Percentiles rank a stretch among this genome's conserved stretches.
phyloP scores from a whole-genome alignment of 192 early-diverging fungal genomes.

The Rhizoclosmatium sp. region DNA sequence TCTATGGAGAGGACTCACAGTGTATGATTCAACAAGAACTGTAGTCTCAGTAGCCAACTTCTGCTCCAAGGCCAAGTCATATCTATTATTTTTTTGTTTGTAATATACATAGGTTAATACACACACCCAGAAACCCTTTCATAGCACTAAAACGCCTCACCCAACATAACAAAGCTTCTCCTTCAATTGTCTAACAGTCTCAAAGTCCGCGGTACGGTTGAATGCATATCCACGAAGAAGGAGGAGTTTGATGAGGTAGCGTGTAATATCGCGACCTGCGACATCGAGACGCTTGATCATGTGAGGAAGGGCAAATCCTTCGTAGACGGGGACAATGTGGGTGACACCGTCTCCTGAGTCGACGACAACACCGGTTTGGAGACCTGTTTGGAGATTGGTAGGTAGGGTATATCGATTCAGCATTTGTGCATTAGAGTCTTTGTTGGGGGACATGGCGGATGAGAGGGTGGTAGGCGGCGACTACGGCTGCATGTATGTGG shows the following conservation, averaged over 20 bases:
- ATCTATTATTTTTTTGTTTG: constrained; percentile 60
- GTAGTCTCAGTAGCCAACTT: constrained; percentile 98
- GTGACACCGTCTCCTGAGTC: constrained; percentile 99
- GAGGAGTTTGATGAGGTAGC: constrained; percentile 96
- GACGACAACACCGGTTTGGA: constrained; percentile 95
- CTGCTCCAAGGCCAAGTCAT: constrained; percentile 92
- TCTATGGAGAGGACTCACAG: constrained; percentile 58
- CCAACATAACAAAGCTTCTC: constrained; percentile 98
- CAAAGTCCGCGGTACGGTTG: constrained; percentile 97
- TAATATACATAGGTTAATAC: background rate
- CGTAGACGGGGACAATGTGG: constrained; percentile 98
- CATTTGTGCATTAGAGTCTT: too few relatives aligned
- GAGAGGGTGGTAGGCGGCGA: too few relatives aligned
- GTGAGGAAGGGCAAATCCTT: constrained; percentile 92
- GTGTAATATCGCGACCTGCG: constrained; percentile 94
- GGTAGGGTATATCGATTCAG: background rate
- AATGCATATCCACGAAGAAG: constrained; percentile 95
- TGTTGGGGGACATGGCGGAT: too few relatives aligned
- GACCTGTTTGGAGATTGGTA: constrained; percentile 52
- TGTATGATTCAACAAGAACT: constrained; percentile 94
- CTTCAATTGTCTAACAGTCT: constrained; percentile 97
- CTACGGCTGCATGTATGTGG: too few relatives aligned
- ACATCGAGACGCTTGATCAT: constrained; percentile 91
- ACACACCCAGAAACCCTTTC: background rate
- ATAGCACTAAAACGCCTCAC: constrained; percentile 48